Conservation (phyloP, 352 stramenopile genomes). For the Pilasporangium apinafurcum region DNA sequence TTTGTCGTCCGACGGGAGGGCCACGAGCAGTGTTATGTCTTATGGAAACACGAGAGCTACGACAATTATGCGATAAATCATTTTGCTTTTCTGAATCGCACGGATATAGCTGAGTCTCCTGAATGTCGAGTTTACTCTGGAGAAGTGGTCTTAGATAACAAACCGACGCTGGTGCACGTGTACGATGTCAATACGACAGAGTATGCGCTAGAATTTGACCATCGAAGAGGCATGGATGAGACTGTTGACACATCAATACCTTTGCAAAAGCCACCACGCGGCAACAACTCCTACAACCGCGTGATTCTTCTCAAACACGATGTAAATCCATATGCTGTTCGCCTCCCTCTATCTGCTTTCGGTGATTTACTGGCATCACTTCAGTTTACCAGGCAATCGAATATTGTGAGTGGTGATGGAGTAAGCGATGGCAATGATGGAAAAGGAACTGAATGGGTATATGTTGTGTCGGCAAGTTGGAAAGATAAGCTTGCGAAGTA, state of each 20-base stretch:
- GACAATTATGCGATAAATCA: not conserved
- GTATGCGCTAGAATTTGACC: constrained; percentile 15
- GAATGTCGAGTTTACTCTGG: constrained; percentile 29
- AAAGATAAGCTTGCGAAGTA: constrained; percentile 28
- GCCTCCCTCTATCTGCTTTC: constrained; percentile 33
- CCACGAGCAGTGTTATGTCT: constrained; percentile 9
- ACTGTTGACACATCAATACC: not conserved
- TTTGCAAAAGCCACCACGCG: not conserved
- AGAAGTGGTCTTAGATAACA: constrained; percentile 12
- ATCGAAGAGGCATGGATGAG: not conserved
- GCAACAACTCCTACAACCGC: not conserved
- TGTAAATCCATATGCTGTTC: constrained; percentile 44
- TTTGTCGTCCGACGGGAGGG: constrained; percentile 13
- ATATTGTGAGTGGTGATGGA: not conserved
- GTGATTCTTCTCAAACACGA: constrained; percentile 25
- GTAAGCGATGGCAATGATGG: not conserved
- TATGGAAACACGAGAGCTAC: constrained; percentile 21
- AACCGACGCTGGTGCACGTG: constrained; percentile 10
- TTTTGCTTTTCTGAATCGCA: too few species aligned
- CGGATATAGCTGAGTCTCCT: too few species aligned
- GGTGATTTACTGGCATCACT: constrained; percentile 29
- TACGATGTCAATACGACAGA: constrained; percentile 17
- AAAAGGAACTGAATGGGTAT: constrained; percentile 4
- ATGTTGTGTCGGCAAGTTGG: constrained; percentile 23
- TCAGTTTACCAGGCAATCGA: constrained; percentile 1